These are phyloP conservation scores for Seiridium cupressi DNA, from an alignment of 2,329 filamentous ascomycete genomes.

Conservation along the genomic window DNA sequence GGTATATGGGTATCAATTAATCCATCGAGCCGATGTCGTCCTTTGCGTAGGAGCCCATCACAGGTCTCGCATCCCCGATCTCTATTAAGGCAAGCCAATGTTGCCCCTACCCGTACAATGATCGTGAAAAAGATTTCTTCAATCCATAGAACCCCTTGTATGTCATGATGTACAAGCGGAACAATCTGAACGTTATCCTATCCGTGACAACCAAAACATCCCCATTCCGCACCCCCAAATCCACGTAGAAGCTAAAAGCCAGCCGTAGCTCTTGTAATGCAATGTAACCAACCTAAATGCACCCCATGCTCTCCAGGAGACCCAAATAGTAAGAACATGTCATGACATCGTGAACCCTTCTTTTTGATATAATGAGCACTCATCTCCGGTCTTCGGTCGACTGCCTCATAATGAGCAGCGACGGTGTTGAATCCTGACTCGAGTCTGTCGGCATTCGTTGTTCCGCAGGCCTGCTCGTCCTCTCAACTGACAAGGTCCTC, in stretches of 20 bases:
- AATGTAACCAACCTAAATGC: not conserved
- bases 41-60: too few species aligned
- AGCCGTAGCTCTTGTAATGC: too few species aligned
- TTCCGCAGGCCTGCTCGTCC: not conserved
- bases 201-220: not conserved
- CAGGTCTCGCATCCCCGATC: too few species aligned
- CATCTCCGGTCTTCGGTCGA: not conserved
- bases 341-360: not conserved
- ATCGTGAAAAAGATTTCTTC: too few species aligned
- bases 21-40: too few species aligned
- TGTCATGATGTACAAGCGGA: not conserved
- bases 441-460: not conserved
- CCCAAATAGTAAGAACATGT: not conserved
- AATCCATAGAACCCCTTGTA: too few species aligned
- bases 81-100: too few species aligned
- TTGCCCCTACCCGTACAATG: too few species aligned
- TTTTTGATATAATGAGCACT: not conserved
- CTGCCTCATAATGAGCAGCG: slow-evolving; percentile 1
- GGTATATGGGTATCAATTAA: too few species aligned
- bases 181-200: not conserved
- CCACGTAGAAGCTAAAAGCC: too few species aligned
- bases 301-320: not conserved
- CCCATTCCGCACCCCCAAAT: not conserved
- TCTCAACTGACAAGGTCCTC: not conserved
- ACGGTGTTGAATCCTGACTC: not conserved